phyloP scores from a whole-genome alignment of 345 rosid species.

The Syzygium oleosum region DNA sequence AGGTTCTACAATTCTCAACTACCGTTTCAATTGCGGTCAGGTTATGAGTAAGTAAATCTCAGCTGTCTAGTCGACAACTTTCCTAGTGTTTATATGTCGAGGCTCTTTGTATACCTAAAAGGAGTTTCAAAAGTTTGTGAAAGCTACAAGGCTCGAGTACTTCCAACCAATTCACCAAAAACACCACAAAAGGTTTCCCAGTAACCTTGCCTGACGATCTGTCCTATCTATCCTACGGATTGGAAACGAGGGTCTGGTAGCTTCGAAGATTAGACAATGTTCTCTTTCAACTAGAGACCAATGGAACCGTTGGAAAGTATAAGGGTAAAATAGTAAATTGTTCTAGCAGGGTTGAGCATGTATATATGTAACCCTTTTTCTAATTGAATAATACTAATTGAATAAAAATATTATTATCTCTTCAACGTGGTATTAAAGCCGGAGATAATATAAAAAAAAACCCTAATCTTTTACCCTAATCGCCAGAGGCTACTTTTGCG shows the following conservation, averaged over 20 bases:
- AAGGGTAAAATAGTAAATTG: no score
- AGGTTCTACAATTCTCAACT: fast-evolving
- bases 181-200: background rate
- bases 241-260: background rate
- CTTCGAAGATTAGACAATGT: background rate
- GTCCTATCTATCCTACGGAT: background rate
- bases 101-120: background rate
- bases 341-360: no score
- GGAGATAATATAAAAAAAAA: no score
- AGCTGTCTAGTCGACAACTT: background rate
- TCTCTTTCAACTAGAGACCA: fast-evolving
- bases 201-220: background rate
- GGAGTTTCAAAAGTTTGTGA: background rate
- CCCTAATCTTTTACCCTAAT: no score
- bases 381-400: no score
- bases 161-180: background rate
- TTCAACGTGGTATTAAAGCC: no score
- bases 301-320: no score
- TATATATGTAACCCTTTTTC: no score
- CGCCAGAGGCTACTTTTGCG: no score
- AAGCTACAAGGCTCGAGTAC: background rate
- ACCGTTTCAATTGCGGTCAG: background rate
- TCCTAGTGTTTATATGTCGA: background rate
- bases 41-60: background rate
- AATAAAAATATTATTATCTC: no score